These are phyloP conservation scores for Penicillium sp. DNA, from an alignment of 2,329 filamentous ascomycete species.

Conservation along the genomic window DNA sequence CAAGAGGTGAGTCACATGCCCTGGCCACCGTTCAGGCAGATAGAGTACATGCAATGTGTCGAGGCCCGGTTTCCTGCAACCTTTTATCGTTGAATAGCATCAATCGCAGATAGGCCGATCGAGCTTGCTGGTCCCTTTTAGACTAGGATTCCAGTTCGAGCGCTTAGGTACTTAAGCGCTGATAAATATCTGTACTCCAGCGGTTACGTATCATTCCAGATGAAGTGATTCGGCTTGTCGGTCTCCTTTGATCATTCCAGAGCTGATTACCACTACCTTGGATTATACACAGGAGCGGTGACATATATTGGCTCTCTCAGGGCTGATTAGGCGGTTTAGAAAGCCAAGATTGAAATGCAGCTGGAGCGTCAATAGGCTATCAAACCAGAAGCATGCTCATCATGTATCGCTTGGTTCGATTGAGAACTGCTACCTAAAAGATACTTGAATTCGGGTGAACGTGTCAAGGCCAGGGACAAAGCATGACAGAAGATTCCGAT, in stretches of 20 bases:
- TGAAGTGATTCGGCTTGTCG: too few relatives aligned
- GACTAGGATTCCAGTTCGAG: neutral
- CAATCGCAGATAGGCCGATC: neutral
- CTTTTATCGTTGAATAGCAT: neutral
- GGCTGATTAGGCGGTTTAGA: neutral
- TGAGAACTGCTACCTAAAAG: neutral
- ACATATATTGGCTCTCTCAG: neutral
- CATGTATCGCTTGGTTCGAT: neutral
- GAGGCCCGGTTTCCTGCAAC: neutral
- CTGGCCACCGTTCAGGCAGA: too few relatives aligned
- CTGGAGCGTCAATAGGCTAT: neutral
- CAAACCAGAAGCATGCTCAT: neutral
- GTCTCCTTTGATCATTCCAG: too few relatives aligned
- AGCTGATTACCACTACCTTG: too few relatives aligned
- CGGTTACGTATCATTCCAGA: neutral
- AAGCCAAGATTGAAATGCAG: neutral
- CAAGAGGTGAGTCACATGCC: neutral
- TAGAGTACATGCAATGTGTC: too few relatives aligned
- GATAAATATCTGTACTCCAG: neutral
- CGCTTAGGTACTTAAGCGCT: neutral
- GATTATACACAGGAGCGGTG: too few relatives aligned
- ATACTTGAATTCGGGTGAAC: neutral
- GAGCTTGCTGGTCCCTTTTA: neutral
- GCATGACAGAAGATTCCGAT: neutral
- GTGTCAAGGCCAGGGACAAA: neutral